Evolutionary conservation across 106 monocot genomes (phyloP).

Genomic region (Dendrobium huoshanense): DNA sequence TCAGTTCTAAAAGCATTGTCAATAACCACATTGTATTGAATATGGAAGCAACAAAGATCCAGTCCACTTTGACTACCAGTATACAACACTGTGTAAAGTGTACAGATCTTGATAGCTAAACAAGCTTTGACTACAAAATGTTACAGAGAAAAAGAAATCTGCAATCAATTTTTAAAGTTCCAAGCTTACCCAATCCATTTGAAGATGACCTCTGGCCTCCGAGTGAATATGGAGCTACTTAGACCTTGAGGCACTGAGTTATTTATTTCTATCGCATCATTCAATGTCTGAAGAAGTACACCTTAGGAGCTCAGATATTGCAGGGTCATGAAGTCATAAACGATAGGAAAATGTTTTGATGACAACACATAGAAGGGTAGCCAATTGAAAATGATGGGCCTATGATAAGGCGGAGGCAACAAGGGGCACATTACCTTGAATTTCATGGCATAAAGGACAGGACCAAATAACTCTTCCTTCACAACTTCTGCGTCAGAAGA

Average conservation of each 20-base stretch:
- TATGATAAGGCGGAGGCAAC: not conserved
- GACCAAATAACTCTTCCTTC: constrained; percentile 92
- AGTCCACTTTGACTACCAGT: not conserved
- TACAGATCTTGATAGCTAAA: not conserved
- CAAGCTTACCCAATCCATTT: constrained; percentile 88
- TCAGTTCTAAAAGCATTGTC: not conserved
- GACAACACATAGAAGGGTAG: not conserved
- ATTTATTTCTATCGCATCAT: constrained; percentile 93
- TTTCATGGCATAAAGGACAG: constrained; percentile 95
- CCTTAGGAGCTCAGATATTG: not conserved
- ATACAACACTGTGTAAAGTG: not conserved
- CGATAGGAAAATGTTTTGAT: not conserved
- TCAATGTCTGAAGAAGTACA: constrained; percentile 49
- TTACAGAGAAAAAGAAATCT: not conserved
- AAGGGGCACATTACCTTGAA: constrained; percentile 47
- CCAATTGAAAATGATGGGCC: not conserved
- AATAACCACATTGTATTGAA: not conserved
- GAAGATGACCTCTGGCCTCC: constrained; percentile 74
- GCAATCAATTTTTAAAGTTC: not conserved
- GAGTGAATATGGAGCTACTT: constrained; percentile 95
- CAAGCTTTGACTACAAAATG: not conserved
- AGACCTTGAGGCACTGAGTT: constrained; percentile 94
- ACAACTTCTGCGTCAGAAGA: constrained; percentile 69
- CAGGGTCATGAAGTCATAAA: not conserved
- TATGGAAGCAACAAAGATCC: not conserved